phyloP scores from a whole-genome alignment of 2,329 filamentous ascomycete genomes.

The Scolecobasidium constrictum region DNA sequence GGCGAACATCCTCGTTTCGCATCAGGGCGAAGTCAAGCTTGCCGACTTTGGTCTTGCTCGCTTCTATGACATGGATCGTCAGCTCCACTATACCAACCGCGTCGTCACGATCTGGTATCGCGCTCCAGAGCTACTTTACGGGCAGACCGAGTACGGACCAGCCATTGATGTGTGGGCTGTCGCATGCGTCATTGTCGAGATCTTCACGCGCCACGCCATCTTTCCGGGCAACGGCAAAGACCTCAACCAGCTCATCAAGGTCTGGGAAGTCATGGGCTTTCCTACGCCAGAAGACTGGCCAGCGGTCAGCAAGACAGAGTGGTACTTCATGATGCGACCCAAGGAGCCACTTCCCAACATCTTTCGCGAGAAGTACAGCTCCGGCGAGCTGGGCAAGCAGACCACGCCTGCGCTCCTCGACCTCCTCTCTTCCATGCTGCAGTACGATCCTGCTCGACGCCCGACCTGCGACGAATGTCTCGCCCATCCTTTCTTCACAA shows the following conservation, averaged over 20 bases:
- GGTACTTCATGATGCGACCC: constrained; percentile 54
- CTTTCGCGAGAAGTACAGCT: constrained; percentile 76
- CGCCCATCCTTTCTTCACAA: constrained; percentile 76
- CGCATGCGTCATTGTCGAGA: constrained; percentile 91
- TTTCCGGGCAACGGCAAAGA: constrained; percentile 96
- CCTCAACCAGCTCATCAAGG: constrained; percentile 89
- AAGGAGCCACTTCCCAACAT: constrained; percentile 59
- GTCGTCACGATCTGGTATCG: constrained; percentile 99
- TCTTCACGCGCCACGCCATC: constrained; percentile 86
- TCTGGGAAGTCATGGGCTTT: constrained; percentile 87
- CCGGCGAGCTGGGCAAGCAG: constrained; percentile 20
- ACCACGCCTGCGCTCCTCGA: constrained; percentile 61
- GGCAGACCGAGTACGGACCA: constrained; percentile 81
- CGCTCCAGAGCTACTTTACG: constrained; percentile 78
- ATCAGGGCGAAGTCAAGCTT: constrained; percentile 76
- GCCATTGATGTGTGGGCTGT: constrained; percentile 96
- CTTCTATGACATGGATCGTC: constrained; percentile 79
- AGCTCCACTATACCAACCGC: constrained; percentile 68
- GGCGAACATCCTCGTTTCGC: constrained; percentile 92
- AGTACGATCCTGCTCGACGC: constrained; percentile 74
- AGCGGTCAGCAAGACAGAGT: constrained; percentile 82
- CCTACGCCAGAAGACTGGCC: constrained; percentile 82
- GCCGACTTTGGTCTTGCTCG: constrained; percentile 94
- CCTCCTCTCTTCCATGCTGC: constrained; percentile 73
- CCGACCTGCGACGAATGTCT: constrained; percentile 78